Base-by-base conservation (phyloP, 495 filamentous ascomycete genomes). In the Aspergillus conjunctus region DNA sequence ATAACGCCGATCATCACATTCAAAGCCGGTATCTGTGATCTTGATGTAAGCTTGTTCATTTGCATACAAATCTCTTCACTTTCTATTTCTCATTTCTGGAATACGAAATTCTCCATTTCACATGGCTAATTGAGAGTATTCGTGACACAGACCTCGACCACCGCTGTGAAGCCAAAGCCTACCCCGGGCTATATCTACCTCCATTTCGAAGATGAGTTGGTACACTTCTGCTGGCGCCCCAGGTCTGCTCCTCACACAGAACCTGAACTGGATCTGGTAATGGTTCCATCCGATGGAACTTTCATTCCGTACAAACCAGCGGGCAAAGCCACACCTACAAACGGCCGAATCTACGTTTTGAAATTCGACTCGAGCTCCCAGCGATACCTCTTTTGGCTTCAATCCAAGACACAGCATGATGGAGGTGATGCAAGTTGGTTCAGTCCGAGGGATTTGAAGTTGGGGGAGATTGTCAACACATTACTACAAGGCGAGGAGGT, bases 201-300 rank as follows among this genome's bases (percentile, higher is more conserved):
- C 56, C 97, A 92, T 77, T 81, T 82, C 48, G 93, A 96, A 82
- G 94, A 97, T 84, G 95, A 97, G 2, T 83, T 98, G 45, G 81
- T 93, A 66, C 93, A 97, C 79, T 95, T 99, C 76, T 98, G 93
- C 83, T 99, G 95, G 95, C 90, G 93, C 53, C 79, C 84, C 10
- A 82, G 87, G 44, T 83, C 77, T 68, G 79, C 82, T 53, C 81
- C 85, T 30, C 73, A 86, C 64, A 79, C 85, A 52, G 78, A 90
- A 54, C 87, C 91, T 37, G 88, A 93, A 50, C 73, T 93, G 37
- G 91, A 97, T 70, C 81, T 96, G 46, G 82, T 94, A 60, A 96
- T 94, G 88, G 83, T 97, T 43, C 92, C 95, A n/a, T 79, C 82
- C 2, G 95, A 99, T 73, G 90, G 87, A 58, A 83, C 83, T 65